Percentiles rank a stretch among this genome's conserved stretches.
Conservation (phyloP, 805 yeast species). For the Debaryomyces maramus region DNA sequence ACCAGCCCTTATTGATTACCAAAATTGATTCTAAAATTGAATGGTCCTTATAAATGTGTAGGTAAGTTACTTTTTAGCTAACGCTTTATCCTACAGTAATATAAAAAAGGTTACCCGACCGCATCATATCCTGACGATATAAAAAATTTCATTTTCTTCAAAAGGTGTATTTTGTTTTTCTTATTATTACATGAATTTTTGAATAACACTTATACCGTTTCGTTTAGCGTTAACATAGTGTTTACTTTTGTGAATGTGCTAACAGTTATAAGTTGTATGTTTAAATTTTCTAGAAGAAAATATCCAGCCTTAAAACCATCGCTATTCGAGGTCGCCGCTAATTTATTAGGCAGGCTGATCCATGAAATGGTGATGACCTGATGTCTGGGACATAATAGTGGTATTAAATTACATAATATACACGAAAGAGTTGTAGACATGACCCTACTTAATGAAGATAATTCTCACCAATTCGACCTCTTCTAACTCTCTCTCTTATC, state of each 20-base stretch:
- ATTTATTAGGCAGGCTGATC: conserved; percentile 58
- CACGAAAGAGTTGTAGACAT: neutral
- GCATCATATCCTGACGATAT: no score
- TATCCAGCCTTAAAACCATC: conserved; percentile 92
- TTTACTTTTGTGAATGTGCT: conserved; percentile 17
- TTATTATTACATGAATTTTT: conserved; percentile 8
- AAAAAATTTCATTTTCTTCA: no score
- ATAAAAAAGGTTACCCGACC: no score
- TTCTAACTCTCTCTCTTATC: conserved; percentile 33
- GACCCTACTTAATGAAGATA: conserved; percentile 25
- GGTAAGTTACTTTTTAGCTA: no score
- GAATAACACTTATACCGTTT: conserved; percentile 11
- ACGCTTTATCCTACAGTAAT: no score
- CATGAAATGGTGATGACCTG: conserved; percentile 98
- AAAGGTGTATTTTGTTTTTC: conserved; percentile 7
- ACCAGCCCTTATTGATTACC: no score
- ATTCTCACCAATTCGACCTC: conserved; percentile 47
- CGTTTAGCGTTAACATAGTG: conserved; percentile 23
- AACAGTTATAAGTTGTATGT: conserved; percentile 15
- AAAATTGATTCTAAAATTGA: no score
- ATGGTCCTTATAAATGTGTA: no score
- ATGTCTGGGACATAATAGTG: conserved; percentile 60
- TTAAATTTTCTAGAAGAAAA: conserved; percentile 24
- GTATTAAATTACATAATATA: conserved; percentile 3
- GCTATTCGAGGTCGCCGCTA: conserved; percentile 91